Conservation (phyloP, 2,329 filamentous ascomycete genomes). For the Clonostachys rosea region DNA sequence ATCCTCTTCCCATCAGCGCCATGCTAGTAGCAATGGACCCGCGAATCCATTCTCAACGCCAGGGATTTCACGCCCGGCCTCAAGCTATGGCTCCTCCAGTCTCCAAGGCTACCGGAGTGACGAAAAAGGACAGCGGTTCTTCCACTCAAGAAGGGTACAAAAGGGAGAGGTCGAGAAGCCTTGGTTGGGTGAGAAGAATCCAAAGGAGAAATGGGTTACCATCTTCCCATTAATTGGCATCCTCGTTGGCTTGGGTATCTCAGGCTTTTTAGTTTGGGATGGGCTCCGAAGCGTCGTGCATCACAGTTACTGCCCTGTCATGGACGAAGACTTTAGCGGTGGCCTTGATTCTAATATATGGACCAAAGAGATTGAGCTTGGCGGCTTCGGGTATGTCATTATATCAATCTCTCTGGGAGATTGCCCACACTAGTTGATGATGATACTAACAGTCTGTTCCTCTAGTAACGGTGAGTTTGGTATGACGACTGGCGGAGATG, state of each 20-base stretch:
- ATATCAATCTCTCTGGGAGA: not conserved
- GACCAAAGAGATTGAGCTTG: constrained; percentile 71
- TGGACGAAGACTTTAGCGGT: constrained; percentile 60
- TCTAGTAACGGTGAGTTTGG: constrained; percentile 76
- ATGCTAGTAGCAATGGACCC: constrained; percentile 8
- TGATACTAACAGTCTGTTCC: not conserved
- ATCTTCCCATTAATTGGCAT: constrained; percentile 74
- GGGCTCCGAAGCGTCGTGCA: constrained; percentile 67
- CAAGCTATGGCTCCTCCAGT: constrained; percentile 41
- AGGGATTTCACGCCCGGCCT: constrained; percentile 36
- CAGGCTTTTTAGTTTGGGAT: constrained; percentile 71
- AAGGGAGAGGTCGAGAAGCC: constrained; percentile 73
- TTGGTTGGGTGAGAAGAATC: constrained; percentile 69
- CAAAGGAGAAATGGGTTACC: constrained; percentile 81
- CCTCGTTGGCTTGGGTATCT: constrained; percentile 60
- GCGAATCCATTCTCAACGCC: constrained; percentile 42
- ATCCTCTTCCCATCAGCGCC: constrained; percentile 21
- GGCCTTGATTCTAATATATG: constrained; percentile 59
- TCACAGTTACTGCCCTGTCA: constrained; percentile 67
- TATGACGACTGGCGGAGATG: constrained; percentile 64
- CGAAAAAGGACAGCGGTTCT: constrained; percentile 48
- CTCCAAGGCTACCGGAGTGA: constrained; percentile 16
- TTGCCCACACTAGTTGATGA: constrained; percentile 2
- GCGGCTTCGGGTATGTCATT: constrained; percentile 64
- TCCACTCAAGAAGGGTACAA: constrained; percentile 67